A percentile compares a stretch with the other conserved stretches of the same genome.
These are phyloP conservation scores for Ploettnerulaceae sp. DNA, from an alignment of 2,329 filamentous ascomycete genomes.

Conservation along the genomic window DNA sequence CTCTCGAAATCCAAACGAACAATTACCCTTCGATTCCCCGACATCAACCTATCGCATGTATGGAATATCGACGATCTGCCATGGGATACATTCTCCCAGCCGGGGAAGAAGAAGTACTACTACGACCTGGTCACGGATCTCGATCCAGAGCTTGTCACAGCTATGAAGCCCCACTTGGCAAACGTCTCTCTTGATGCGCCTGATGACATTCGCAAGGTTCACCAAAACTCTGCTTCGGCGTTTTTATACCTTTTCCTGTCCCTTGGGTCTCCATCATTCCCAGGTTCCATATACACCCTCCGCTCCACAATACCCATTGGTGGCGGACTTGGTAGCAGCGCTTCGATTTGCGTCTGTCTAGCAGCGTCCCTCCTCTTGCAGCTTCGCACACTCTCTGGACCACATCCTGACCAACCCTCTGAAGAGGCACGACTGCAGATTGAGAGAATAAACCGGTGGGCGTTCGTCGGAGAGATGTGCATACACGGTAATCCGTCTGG, in stretches of 20 bases:
- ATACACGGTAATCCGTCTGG: constrained; percentile 96
- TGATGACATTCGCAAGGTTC: constrained; percentile 74
- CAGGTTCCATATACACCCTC: constrained; percentile 81
- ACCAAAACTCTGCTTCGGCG: constrained; percentile 72
- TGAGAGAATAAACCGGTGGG: constrained; percentile 95
- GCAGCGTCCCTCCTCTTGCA: constrained; percentile 81
- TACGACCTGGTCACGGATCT: constrained; percentile 83
- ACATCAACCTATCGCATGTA: constrained; percentile 82
- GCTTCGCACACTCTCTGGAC: constrained; percentile 80
- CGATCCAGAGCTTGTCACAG: constrained; percentile 74
- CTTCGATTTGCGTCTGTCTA: constrained; percentile 88
- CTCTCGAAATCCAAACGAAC: constrained; percentile 88
- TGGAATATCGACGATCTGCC: constrained; percentile 93
- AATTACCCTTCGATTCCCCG: constrained; percentile 82
- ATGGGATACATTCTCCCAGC: constrained; percentile 75
- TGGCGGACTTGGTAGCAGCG: constrained; percentile 86
- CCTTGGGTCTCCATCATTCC: constrained; percentile 72
- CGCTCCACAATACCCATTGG: constrained; percentile 92
- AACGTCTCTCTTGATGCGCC: constrained; percentile 62
- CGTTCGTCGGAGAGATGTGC: constrained; percentile 93
- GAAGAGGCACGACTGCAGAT: constrained; percentile 87
- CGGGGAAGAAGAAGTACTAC: constrained; percentile 89
- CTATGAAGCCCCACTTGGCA: constrained; percentile 73
- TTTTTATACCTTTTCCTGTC: constrained; percentile 94
- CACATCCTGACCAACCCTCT: constrained; percentile 83